Base-by-base conservation (phyloP, 257 asterid species). In the Solanum pimpinellifolium region DNA sequence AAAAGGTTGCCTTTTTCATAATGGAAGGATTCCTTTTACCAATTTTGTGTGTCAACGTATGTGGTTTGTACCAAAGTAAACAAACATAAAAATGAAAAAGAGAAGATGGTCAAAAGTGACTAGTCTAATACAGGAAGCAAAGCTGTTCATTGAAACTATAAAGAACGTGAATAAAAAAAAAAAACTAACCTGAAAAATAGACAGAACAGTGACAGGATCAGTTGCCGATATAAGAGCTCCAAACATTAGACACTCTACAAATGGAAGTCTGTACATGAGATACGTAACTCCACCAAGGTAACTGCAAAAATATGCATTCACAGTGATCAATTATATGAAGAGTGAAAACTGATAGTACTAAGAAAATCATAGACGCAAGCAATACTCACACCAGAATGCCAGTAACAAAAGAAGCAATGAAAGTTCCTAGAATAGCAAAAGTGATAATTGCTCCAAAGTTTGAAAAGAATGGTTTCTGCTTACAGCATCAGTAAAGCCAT, bases 181-280 rank as follows among this genome's bases (percentile, higher is more conserved):
- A 86, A 33, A 37, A 86, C 59, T 52, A 86, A 97, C 99, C 98
- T 97, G 99, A 91, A 97, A 97, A 91, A 97, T 97, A 86, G 99
- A 97, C 88, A 97, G 91, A 87, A 97, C 99, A 33, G 99, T 97
- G 90, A 96, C 99, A 88, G 99, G 99, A 91, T 97, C 98, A 9
- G 98, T 97, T 76, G 99, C 99, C 16, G 99, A 97, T 92, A 97
- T 97, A 85, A 97, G 98, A 87, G 99, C 98, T 87, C 99, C 99
- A 91, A 97, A 97, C 99, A 97, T 97, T 92, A 97, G 92, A 88
- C 99, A 97, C 89, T 97, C 99, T 84, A 97, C 91, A 89, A 96
- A 97, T 29, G 99, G 99, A 86, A 97, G 97, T 90, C 85, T 94
- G 93, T 97, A 97, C 93, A 93, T 96, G 85, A 97, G 97, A 90